Evolutionary conservation across 2,329 filamentous ascomycete species (phyloP).

Genomic region (Fusarium sp.): DNA sequence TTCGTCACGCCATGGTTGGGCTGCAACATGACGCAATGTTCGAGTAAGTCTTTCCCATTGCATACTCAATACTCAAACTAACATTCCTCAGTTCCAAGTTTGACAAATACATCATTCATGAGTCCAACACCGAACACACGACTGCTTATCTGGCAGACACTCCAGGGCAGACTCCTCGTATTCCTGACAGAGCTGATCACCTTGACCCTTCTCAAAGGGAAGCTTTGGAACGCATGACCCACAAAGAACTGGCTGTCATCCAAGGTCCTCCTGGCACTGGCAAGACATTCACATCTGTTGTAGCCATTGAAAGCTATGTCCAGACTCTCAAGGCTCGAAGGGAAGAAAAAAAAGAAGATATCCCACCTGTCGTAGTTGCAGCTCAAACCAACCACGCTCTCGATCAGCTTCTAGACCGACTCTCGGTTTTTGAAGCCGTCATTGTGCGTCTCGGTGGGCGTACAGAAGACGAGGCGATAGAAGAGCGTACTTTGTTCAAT

Average conservation of each 20-base stretch:
- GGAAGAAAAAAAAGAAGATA: constrained; percentile 53
- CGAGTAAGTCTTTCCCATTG: constrained; percentile 56
- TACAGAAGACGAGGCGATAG: constrained; percentile 72
- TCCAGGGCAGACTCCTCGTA: not conserved
- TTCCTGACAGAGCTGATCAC: constrained; percentile 25
- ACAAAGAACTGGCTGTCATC: constrained; percentile 76
- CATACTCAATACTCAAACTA: not conserved
- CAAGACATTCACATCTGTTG: constrained; percentile 84
- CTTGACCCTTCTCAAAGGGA: constrained; percentile 77
- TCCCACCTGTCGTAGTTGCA: constrained; percentile 74
- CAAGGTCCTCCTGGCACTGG: constrained; percentile 81
- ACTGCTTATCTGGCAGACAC: constrained; percentile 44
- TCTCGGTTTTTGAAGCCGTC: constrained; percentile 61
- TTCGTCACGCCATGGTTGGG: constrained; percentile 75
- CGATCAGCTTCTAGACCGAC: constrained; percentile 78
- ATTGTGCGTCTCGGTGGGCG: constrained; percentile 72
- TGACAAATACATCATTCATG: constrained; percentile 67
- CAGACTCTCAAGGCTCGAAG: constrained; percentile 64
- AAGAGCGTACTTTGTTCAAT: constrained; percentile 72
- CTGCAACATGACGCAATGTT: constrained; percentile 69
- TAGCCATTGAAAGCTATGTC: constrained; percentile 61
- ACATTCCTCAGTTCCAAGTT: constrained; percentile 61
- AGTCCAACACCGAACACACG: constrained; percentile 46
- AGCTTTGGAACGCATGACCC: constrained; percentile 76
- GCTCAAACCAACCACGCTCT: constrained; percentile 93